Percentiles rank a stretch among this genome's conserved stretches.
phyloP scores from a whole-genome alignment of 208 protist species.

The Trypanosoma platydactyli region DNA sequence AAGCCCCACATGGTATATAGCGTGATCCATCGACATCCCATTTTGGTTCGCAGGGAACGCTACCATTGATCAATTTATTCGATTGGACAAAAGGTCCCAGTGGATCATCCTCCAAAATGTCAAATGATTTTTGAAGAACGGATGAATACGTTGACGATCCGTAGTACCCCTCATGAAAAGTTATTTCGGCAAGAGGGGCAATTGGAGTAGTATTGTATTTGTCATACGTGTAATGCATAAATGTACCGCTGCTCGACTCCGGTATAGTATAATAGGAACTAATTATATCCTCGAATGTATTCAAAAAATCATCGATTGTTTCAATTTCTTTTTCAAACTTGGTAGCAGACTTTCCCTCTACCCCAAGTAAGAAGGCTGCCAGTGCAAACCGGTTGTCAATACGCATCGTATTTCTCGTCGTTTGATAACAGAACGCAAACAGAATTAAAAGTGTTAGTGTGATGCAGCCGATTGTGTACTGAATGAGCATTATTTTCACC shows the following conservation, averaged over 20 bases:
- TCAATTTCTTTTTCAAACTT: slow-evolving; percentile 35
- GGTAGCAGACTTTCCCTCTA: slow-evolving; percentile 27
- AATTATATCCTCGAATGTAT: slow-evolving; percentile 35
- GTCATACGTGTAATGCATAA: slow-evolving; percentile 53
- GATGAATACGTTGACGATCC: slow-evolving; percentile 22
- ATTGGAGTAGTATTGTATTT: slow-evolving; percentile 17
- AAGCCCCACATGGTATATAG: slow-evolving; percentile 44
- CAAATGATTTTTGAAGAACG: slow-evolving; percentile 21
- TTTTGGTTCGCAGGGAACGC: slow-evolving; percentile 34
- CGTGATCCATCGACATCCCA: slow-evolving; percentile 30
- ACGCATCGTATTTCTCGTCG: slow-evolving; percentile 38
- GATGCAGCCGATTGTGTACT: slow-evolving; percentile 35
- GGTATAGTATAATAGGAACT: slow-evolving; percentile 46
- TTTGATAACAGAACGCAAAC: slow-evolving; percentile 55
- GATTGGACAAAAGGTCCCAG: slow-evolving; percentile 37
- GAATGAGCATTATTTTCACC: slow-evolving; percentile 33
- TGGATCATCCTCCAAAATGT: slow-evolving; percentile 26
- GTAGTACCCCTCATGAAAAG: slow-evolving; percentile 37
- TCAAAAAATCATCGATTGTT: slow-evolving; percentile 52
- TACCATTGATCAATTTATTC: slow-evolving; percentile 23
- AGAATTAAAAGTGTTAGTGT: slow-evolving; percentile 35
- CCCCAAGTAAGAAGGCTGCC: slow-evolving; percentile 41
- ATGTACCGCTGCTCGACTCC: slow-evolving; percentile 36
- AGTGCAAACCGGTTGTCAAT: slow-evolving; percentile 40
- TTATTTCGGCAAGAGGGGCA: slow-evolving; percentile 35